Evolutionary conservation across 2,329 filamentous ascomycete species (phyloP).

Genomic region (Claviceps monticola): DNA sequence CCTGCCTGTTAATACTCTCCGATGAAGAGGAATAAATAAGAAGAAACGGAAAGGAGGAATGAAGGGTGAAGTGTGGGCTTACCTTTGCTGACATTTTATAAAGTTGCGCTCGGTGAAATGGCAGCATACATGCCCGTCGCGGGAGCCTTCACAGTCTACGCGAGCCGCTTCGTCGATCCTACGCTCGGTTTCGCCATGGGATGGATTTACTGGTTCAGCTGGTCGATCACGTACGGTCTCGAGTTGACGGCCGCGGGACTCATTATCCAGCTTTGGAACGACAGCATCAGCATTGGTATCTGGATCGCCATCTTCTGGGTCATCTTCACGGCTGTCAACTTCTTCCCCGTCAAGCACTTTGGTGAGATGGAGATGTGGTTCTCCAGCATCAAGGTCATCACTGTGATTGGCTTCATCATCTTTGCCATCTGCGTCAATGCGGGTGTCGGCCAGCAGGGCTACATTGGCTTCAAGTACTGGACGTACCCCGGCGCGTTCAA

Average conservation of each 20-base stretch:
- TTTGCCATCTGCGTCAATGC: constrained; percentile 64
- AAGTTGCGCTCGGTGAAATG: constrained; percentile 49
- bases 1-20: too few species aligned
- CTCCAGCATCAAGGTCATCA: constrained; percentile 62
- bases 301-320: constrained; percentile 64
- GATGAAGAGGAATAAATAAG: too few species aligned
- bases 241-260: constrained; percentile 60
- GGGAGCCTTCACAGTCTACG: constrained; percentile 65
- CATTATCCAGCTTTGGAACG: constrained; percentile 64
- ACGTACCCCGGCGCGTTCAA: constrained; percentile 52
- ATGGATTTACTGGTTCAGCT: constrained; percentile 75
- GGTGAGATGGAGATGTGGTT: constrained; percentile 73
- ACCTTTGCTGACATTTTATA: neutral
- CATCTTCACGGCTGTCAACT: constrained; percentile 54
- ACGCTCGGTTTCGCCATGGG: constrained; percentile 65
- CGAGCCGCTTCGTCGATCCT: constrained; percentile 59
- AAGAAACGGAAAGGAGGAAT: neutral
- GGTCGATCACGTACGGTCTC: constrained; percentile 58
- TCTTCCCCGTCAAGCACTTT: constrained; percentile 58
- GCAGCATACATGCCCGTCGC: constrained; percentile 64
- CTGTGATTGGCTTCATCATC: constrained; percentile 61
- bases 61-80: neutral
- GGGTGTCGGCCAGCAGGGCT: constrained; percentile 54
- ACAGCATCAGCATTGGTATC: constrained; percentile 48
- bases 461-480: constrained; percentile 64